Evolutionary conservation across 164 flowering plant species (phyloP), one percentile per base, ranked within the genome.

Genomic region (Vitis labrusca): DNA sequence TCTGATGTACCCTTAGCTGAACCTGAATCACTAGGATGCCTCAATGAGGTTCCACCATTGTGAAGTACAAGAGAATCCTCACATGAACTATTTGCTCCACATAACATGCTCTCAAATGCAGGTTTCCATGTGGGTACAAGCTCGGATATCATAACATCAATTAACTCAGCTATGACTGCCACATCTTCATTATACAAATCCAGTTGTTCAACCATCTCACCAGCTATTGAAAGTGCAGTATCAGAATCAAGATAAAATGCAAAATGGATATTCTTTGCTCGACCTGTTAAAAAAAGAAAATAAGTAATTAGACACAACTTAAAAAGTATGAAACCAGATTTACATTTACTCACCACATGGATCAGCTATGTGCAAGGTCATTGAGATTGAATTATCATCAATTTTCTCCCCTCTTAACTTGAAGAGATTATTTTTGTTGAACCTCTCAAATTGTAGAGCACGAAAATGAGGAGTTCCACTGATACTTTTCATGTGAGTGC

Each of bases 151-250:
- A 91, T 74, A 67, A 64, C 66, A 70, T 89, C 87, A 52, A 93
- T 87, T 67, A 91, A 78, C 79, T 82, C 90, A 12, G 88, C 82
- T 68, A 89, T 85, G 60, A 79, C 67, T 44, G 74, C 62, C 67
- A 86, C 85, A 71, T 88, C 91, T 53, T 89, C 80, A 49, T 70
- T 62, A 17, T 78, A 77, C 63, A 89, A 74, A 2, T 84, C 82
- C 48, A 91, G 86, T 63, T 88, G 87, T 62, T 89, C 92, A 32
- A 84, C 90, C 98, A 93, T 91, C 82, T 93, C 98, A 66, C 77
- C 69, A 17, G 91, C 90, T 3, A 93, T 83, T 32, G 91, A 81
- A 12, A 68, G 56, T 29, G 88, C 82, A 54, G 94, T 89, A 79
- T 93, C 98, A 27, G 78, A 63, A 56, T 86, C 77, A 9, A 87